phyloP scores from a whole-genome alignment of 1,284 basidiomycete genomes.

The Puccinia coronata region DNA sequence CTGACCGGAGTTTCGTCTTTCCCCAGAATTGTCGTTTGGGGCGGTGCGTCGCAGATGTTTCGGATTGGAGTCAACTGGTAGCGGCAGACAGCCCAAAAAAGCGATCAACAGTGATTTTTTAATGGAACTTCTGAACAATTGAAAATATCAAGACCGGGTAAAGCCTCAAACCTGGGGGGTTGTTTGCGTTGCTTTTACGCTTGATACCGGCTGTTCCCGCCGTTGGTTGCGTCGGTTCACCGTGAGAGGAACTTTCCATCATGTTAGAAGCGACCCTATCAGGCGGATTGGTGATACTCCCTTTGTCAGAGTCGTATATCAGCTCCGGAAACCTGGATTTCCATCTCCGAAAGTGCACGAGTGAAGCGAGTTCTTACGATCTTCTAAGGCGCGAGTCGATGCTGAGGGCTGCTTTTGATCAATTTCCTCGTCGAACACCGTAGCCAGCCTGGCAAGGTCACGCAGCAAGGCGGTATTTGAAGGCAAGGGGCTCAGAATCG shows the following conservation, averaged over 20 bases:
- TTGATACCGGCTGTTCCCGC: not conserved
- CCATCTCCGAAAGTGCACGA: not conserved
- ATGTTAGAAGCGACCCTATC: not conserved
- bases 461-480: not conserved
- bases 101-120: not conserved
- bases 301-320: not conserved
- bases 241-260: not conserved
- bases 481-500: not conserved
- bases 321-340: not conserved
- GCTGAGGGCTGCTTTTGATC: not conserved
- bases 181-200: not conserved
- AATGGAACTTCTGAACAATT: not conserved
- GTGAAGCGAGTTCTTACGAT: not conserved
- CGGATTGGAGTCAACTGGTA: not conserved
- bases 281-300: not conserved
- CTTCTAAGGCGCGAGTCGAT: not conserved
- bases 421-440: not conserved
- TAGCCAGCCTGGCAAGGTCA: not conserved
- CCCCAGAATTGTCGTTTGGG: not conserved
- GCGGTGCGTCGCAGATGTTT: not conserved
- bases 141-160: not conserved
- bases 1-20: not conserved
- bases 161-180: not conserved
- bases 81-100: not conserved
- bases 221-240: not conserved